Evolutionary conservation across 192 early-diverging fungal genomes (phyloP).

Genomic region (Ambispora gerdemannii): DNA sequence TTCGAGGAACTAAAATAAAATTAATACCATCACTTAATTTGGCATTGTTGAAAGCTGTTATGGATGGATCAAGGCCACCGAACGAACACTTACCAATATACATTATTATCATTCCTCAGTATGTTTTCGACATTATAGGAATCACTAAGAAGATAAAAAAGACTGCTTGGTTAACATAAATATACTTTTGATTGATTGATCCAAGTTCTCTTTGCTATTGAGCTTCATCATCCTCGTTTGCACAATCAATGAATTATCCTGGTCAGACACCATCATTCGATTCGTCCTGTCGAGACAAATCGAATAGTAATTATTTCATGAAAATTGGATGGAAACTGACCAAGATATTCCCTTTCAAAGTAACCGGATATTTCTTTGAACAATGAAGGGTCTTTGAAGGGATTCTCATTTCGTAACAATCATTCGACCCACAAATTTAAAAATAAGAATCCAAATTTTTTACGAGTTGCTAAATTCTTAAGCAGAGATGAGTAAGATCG

Average conservation of each 20-base stretch:
- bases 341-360: not conserved
- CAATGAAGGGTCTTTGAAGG: not conserved
- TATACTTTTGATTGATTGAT: no score
- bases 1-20: conserved; percentile 32
- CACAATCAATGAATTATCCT: not conserved
- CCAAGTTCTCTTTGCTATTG: no score
- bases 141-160: conserved; percentile 4
- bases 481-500: no score
- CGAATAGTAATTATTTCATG: no score
- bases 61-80: not conserved
- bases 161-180: not conserved
- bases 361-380: not conserved
- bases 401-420: no score
- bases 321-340: not conserved
- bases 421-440: no score
- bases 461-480: no score
- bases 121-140: conserved; percentile 46
- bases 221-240: not conserved
- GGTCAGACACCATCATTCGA: no score
- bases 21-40: not conserved
- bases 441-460: no score
- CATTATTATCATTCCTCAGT: conserved; percentile 42
- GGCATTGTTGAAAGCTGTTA: not conserved
- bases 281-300: no score
- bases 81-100: conserved; percentile 41